These are phyloP conservation scores for Cynanchum wilfordii DNA, from an alignment of 257 asterid genomes.

Conservation along the genomic window DNA sequence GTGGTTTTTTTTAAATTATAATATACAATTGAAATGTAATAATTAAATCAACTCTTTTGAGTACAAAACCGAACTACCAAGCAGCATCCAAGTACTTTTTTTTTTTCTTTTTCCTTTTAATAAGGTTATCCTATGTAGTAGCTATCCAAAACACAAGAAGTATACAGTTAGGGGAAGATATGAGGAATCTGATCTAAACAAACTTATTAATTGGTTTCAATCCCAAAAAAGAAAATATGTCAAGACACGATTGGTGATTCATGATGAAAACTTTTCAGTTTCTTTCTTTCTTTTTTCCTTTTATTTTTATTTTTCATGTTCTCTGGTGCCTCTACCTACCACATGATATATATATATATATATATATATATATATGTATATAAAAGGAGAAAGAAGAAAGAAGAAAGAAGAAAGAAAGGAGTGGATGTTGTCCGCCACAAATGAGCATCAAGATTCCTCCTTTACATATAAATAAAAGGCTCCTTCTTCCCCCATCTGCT, in stretches of 20 bases:
- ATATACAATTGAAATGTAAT: too few species aligned
- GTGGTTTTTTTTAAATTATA: too few species aligned
- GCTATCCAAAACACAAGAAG: neutral
- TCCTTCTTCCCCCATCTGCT: neutral
- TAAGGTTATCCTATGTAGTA: too few species aligned
- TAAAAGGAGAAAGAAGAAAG: too few species aligned
- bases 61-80: too few species aligned
- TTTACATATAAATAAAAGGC: constrained; percentile 24
- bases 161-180: constrained; percentile 21
- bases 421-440: constrained; percentile 75
- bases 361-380: too few species aligned
- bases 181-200: constrained; percentile 47
- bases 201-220: constrained; percentile 2
- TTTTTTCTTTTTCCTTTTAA: too few species aligned
- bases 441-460: constrained; percentile 59
- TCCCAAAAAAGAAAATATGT: constrained; percentile 5
- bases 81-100: too few species aligned
- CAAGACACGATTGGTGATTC: constrained; percentile 12
- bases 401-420: constrained; percentile 21
- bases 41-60: too few species aligned
- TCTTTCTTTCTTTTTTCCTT: constrained; percentile 11
- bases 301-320: neutral
- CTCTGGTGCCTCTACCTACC: constrained; percentile 43
- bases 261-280: constrained; percentile 19
- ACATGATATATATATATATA: too few species aligned